phyloP scores from a whole-genome alignment of 75 land plant species.

The Pinus albicaulis region DNA sequence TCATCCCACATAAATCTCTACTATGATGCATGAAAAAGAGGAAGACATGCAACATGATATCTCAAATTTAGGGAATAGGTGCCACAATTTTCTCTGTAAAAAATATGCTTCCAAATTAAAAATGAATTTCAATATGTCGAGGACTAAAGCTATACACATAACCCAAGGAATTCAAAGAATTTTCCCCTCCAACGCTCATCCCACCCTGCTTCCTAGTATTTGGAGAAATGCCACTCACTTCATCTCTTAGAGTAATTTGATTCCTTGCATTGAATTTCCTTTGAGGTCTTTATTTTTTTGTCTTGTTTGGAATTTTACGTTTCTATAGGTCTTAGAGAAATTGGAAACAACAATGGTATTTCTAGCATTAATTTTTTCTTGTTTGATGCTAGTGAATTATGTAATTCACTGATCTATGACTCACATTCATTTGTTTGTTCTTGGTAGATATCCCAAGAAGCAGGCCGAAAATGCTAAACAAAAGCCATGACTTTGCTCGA shows the following conservation, averaged over 20 bases:
- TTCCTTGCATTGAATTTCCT: conserved; percentile 48
- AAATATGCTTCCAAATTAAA: not conserved
- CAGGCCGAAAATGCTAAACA: conserved; percentile 91
- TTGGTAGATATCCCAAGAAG: conserved; percentile 87
- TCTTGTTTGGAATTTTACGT: conserved; percentile 62
- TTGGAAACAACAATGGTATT: conserved; percentile 83
- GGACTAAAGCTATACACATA: not conserved
- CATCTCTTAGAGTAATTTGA: conserved; percentile 23
- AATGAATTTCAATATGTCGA: not conserved
- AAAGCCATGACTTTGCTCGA: conserved; percentile 74
- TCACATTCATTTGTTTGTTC: conserved; percentile 72
- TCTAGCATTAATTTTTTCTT: conserved; percentile 26
- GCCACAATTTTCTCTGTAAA: too few species aligned
- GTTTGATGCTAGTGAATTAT: conserved; percentile 22
- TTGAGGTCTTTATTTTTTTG: conserved; percentile 86
- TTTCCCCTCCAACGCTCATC: conserved; percentile 14
- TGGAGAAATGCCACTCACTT: not conserved
- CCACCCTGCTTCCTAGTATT: conserved; percentile 24
- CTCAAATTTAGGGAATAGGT: too few species aligned
- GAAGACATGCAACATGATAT: too few species aligned
- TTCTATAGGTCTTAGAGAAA: conserved; percentile 82
- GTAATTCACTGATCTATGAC: conserved; percentile 28
- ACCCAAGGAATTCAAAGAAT: not conserved
- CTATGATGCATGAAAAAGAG: too few species aligned
- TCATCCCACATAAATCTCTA: too few species aligned